These are phyloP conservation scores for Lodderomyces metapsilosis DNA, from an alignment of 1,139 yeast species.

Conservation along the genomic window DNA sequence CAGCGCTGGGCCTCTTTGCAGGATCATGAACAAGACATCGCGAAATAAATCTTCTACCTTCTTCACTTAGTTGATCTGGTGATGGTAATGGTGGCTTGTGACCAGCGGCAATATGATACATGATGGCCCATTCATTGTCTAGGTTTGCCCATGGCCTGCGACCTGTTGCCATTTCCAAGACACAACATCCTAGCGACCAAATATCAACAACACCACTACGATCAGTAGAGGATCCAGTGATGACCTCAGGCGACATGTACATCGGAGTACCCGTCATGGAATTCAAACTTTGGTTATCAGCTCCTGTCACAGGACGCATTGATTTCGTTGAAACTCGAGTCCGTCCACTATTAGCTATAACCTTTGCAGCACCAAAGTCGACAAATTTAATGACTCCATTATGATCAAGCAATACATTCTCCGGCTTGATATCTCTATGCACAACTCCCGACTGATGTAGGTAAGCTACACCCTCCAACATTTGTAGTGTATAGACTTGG, in stretches of 20 bases:
- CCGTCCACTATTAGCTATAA: conserved; percentile 71
- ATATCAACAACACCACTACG: conserved; percentile 76
- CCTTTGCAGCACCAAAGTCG: conserved; percentile 97
- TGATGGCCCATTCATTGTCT: conserved; percentile 97
- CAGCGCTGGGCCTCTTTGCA: conserved; percentile 73
- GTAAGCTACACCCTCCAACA: conserved; percentile 94
- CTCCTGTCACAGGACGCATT: conserved; percentile 12
- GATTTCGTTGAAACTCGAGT: conserved; percentile 23
- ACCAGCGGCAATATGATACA: conserved; percentile 98
- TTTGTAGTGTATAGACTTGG: conserved; percentile 86
- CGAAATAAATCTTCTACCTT: conserved; percentile 68
- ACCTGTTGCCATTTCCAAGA: conserved; percentile 80
- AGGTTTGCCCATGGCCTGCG: conserved; percentile 86
- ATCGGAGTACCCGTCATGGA: conserved; percentile 94
- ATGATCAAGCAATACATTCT: conserved; percentile 84
- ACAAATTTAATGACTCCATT: conserved; percentile 93
- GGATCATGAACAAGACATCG: conserved; percentile 87
- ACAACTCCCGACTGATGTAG: conserved; percentile 95
- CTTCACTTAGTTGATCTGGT: conserved; percentile 70
- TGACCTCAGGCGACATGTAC: conserved; percentile 98
- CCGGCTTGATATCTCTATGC: conserved; percentile 96
- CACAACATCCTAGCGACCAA: conserved; percentile 84
- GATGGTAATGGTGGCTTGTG: conserved; percentile 86
- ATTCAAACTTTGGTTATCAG: conserved; percentile 26
- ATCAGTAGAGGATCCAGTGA: conserved; percentile 70